Evolutionary conservation across 225 moss, liverwort and hornwort genomes (phyloP).

Genomic region (Sphagnum contortum): DNA sequence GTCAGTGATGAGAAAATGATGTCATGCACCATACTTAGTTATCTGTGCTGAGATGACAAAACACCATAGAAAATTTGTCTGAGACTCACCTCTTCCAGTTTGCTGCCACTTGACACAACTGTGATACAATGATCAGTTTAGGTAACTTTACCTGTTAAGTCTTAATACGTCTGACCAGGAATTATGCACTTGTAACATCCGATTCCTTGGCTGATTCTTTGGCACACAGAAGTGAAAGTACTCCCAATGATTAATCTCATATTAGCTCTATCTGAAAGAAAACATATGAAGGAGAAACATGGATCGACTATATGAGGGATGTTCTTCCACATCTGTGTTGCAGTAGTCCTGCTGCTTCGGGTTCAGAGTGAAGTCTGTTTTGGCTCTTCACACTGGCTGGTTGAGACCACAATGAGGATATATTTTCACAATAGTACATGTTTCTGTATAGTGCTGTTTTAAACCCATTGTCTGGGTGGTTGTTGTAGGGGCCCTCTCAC

Average conservation of each 20-base stretch:
- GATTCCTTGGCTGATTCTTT: too few species aligned
- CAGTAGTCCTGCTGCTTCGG: too few species aligned
- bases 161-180: too few species aligned
- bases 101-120: not conserved
- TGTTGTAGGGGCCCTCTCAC: not conserved
- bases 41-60: constrained; percentile 39
- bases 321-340: too few species aligned
- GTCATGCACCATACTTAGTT: constrained; percentile 59
- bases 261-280: constrained; percentile 6
- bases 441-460: constrained; percentile 23
- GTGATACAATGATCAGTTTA: too few species aligned
- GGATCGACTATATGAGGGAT: constrained; percentile 48
- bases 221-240: too few species aligned
- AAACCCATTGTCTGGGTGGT: constrained; percentile 79
- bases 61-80: constrained; percentile 30
- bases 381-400: too few species aligned
- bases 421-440: constrained; percentile 4
- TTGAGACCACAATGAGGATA: constrained; percentile 12
- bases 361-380: not conserved
- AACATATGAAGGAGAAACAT: constrained; percentile 8
- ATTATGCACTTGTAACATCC: too few species aligned
- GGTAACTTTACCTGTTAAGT: too few species aligned
- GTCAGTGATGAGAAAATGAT: constrained; percentile 18
- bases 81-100: constrained; percentile 4
- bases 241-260: not conserved